These are phyloP conservation scores for Backusella tarrabulga DNA, from an alignment of 192 early-diverging fungal genomes.

Conservation along the genomic window DNA sequence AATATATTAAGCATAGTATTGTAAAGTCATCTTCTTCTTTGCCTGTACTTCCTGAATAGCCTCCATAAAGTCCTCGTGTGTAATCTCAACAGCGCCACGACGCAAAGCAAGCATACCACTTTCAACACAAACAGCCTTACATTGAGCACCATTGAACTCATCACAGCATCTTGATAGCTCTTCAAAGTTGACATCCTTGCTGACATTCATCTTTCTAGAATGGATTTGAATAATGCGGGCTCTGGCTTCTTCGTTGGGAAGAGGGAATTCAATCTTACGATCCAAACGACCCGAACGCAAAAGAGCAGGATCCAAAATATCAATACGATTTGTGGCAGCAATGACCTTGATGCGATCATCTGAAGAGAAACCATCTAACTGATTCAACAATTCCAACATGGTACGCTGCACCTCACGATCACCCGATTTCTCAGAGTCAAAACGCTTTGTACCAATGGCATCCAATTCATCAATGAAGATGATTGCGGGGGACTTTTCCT, in stretches of 20 bases:
- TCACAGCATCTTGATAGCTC: conserved; percentile 94
- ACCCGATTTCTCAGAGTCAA: conserved; percentile 95
- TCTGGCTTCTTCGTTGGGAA: conserved; percentile 91
- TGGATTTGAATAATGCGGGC: conserved; percentile 97
- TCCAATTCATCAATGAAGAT: conserved; percentile 99
- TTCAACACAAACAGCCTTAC: conserved; percentile 95
- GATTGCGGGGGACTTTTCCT: conserved; percentile 98
- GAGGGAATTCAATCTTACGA: conserved; percentile 92
- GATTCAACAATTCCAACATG: conserved; percentile 98
- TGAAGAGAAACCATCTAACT: conserved; percentile 95
- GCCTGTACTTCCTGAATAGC: conserved; percentile 98
- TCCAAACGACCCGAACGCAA: conserved; percentile 87
- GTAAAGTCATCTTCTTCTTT: conserved; percentile 96
- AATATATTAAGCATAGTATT: conserved; percentile 75
- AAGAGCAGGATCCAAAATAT: conserved; percentile 89
- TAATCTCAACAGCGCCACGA: conserved; percentile 81
- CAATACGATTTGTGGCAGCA: conserved; percentile 97
- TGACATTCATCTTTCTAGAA: conserved; percentile 98
- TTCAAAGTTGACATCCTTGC: conserved; percentile 91
- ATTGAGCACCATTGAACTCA: conserved; percentile 99
- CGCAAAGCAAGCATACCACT: conserved; percentile 94
- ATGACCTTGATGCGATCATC: conserved; percentile 99
- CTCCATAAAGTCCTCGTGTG: conserved; percentile 98
- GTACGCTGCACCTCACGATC: conserved; percentile 99
- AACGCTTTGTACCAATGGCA: conserved; percentile 98